Base-by-base conservation (phyloP, 495 filamentous ascomycete genomes). In the Tetracladium marchalianum region DNA sequence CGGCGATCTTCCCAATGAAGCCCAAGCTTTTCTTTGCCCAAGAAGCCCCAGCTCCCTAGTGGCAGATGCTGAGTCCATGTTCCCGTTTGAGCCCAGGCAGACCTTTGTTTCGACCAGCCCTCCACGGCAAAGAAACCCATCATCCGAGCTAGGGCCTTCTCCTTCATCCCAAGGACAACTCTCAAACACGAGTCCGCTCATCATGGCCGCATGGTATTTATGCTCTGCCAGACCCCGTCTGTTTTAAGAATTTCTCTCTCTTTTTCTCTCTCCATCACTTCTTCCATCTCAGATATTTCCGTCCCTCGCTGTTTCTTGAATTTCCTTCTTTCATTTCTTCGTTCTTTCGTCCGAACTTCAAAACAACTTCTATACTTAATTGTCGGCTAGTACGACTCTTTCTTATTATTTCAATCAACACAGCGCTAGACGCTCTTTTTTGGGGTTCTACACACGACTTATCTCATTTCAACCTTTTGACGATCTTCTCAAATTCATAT, bases 341-440 rank as follows among this genome's bases (percentile, higher is more conserved):
- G 11, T 52, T 49, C 44, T 49, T 44, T 40, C 44, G 47, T 38
- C 43, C 60, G 53, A 38, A 49, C 44, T 41, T 55, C 53, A 46
- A 55, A 45, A 37, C n/a, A 43, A 34, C 35, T 12, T 42, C 47
- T 41, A 10, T 41, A 42, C 43, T 52, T 56, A 51, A 53, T 59
- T 59, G 56, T 59, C 56, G 52, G 50, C 56, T 44, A 53, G 52
- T 47, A 53, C 52, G 55, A 58, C 55, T 54, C 32, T 16, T 6
- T 44, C 46, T 41, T 3, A 27, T 27, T 27, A 27, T 27, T 27
- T 27, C 22, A 3, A 27, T 3, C 22, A 27, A 27, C 22, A 27
- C 55, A 72, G 71, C 71, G 71, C 71, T 41, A 74, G 70, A 66
- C 71, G 71, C 71, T 65, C 48, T 45, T 47, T 35, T 42, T 44